Evolutionary conservation across 108 stramenopile genomes (phyloP).

Genomic region (Skeletonema tropicum): DNA sequence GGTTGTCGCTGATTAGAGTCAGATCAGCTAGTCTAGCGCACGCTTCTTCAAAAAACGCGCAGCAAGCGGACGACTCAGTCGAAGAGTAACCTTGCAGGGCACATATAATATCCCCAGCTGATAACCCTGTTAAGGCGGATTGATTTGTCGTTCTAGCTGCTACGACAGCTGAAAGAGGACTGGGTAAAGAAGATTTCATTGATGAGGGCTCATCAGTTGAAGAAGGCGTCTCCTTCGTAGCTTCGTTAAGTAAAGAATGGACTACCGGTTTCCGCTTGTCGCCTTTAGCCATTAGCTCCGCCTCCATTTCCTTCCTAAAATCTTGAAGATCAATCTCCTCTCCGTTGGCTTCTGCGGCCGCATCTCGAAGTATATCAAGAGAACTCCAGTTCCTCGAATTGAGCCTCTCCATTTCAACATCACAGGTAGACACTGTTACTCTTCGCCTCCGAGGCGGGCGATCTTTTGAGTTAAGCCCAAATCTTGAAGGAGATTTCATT

Average conservation of each 20-base stretch:
- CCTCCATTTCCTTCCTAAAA: not conserved
- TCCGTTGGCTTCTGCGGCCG: slow-evolving; percentile 4
- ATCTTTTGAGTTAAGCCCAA: not conserved
- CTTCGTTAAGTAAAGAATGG: not conserved
- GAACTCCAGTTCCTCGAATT: not conserved
- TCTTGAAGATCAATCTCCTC: not conserved
- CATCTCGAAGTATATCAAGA: slow-evolving; percentile 2
- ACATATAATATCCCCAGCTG: not conserved
- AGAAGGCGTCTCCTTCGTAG: not conserved
- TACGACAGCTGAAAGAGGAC: not conserved
- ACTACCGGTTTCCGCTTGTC: not conserved
- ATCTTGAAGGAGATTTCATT: not conserved
- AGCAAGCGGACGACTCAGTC: not conserved
- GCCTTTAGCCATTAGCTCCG: not conserved
- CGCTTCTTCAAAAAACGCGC: slow-evolving; percentile 10
- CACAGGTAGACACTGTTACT: not conserved
- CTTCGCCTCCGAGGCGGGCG: not conserved
- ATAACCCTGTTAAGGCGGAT: not conserved
- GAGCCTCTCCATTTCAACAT: not conserved
- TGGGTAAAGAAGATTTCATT: not conserved
- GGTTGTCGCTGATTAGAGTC: slow-evolving; percentile 15
- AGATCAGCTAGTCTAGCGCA: slow-evolving; percentile 25
- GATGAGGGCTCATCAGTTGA: not conserved
- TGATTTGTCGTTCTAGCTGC: not conserved
- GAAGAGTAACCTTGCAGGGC: not conserved